These are phyloP conservation scores for Xylariaceae sp. DNA, from an alignment of 2,329 filamentous ascomycete genomes.

Conservation along the genomic window DNA sequence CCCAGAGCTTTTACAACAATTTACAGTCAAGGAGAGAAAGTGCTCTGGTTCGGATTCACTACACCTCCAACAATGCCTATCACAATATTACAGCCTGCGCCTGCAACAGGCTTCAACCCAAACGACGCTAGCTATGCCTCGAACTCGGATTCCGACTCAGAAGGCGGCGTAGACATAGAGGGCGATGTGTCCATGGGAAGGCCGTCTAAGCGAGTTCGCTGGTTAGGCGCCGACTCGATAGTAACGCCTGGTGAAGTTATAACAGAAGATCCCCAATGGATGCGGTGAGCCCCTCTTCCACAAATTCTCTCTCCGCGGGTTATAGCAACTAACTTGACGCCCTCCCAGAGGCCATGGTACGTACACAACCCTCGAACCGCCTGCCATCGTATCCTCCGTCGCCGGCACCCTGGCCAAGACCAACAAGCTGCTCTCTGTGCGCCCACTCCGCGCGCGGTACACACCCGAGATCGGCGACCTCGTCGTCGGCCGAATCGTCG, in stretches of 20 bases:
- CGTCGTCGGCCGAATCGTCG: conserved; percentile 89
- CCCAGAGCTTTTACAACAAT: no score
- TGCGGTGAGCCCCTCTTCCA: conserved; percentile 63
- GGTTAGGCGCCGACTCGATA: conserved; percentile 56
- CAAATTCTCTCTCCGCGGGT: neutral
- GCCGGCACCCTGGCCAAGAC: conserved; percentile 90
- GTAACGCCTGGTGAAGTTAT: conserved; percentile 90
- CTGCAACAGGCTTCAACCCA: conserved; percentile 24
- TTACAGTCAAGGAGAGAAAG: no score
- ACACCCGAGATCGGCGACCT: conserved; percentile 95
- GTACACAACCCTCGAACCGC: conserved; percentile 67
- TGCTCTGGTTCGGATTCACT: no score
- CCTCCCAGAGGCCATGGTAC: conserved; percentile 84
- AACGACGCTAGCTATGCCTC: conserved; percentile 17
- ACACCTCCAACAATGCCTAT: conserved; percentile 39
- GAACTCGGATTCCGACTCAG: conserved; percentile 45
- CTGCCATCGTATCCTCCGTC: conserved; percentile 84
- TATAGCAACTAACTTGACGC: conserved; percentile 6
- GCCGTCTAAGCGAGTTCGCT: conserved; percentile 46
- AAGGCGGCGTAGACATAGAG: conserved; percentile 53
- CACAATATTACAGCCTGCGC: conserved; percentile 42
- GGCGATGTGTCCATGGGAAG: conserved; percentile 52
- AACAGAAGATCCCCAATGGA: conserved; percentile 94
- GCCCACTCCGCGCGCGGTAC: conserved; percentile 89
- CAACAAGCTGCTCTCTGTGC: conserved; percentile 94